phyloP scores from a whole-genome alignment of 139 green algal genomes.

The Eudorina sp. region DNA sequence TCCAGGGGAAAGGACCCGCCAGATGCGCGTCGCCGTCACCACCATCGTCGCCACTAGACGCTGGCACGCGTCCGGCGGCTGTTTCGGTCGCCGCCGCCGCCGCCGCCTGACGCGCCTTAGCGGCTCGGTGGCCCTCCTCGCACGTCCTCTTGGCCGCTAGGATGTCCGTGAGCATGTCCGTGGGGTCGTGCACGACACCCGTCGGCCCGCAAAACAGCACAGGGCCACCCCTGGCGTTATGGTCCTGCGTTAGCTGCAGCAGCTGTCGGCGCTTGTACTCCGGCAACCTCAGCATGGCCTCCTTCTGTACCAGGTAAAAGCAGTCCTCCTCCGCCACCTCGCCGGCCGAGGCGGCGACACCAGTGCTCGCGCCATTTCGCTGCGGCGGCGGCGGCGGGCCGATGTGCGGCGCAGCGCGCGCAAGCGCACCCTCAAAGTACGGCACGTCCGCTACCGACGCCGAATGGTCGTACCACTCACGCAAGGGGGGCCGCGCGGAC shows the following conservation, averaged over 20 bases:
- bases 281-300: constrained; percentile 16
- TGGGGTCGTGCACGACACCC: not conserved
- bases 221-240: constrained; percentile 26
- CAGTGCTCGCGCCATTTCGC: not conserved
- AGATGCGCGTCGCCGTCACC: not conserved
- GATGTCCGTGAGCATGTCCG: not conserved
- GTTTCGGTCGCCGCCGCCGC: not conserved
- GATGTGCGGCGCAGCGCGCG: constrained; percentile 19
- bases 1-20: constrained; percentile 27
- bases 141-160: not conserved
- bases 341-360: not conserved
- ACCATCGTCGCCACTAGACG: not conserved
- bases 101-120: not conserved
- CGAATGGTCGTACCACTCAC: not conserved
- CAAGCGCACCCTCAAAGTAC: constrained; percentile 20
- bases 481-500: too few relatives aligned
- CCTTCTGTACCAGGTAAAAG: constrained; percentile 4
- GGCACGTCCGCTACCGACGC: not conserved
- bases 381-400: not conserved
- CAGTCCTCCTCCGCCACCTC: constrained; percentile 24
- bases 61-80: not conserved
- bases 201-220: constrained; percentile 17
- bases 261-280: not conserved
- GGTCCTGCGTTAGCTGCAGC: not conserved
- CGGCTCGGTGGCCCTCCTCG: not conserved